These are phyloP conservation scores for Candida saitoana DNA, from an alignment of 805 yeast species.

Conservation along the genomic window DNA sequence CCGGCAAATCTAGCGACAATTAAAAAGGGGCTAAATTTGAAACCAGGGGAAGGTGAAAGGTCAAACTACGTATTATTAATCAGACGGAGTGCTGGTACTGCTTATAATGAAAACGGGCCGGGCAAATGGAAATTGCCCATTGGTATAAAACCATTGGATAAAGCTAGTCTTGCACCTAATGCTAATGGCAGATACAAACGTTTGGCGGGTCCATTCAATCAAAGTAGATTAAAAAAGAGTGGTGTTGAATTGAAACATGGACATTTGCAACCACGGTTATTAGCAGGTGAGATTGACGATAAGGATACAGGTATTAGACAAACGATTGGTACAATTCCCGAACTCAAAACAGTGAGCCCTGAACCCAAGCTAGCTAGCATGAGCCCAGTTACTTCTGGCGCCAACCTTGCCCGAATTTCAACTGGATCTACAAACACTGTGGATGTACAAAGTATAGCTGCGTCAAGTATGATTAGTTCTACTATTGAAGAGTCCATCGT, in stretches of 20 bases:
- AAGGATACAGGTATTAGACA: slow-evolving; percentile 12
- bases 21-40: slow-evolving; percentile 30
- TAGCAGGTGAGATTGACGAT: slow-evolving; percentile 75
- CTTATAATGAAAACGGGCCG: slow-evolving; percentile 46
- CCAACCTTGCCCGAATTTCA: slow-evolving; percentile 29
- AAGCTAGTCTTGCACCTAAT: slow-evolving; percentile 19
- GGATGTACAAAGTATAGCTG: slow-evolving; percentile 7
- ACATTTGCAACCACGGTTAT: slow-evolving; percentile 56
- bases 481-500: slow-evolving; percentile 16
- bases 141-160: slow-evolving; percentile 49
- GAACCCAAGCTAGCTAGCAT: slow-evolving; percentile 8
- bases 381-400: slow-evolving; percentile 19
- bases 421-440: slow-evolving; percentile 20
- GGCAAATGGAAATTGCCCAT: slow-evolving; percentile 48
- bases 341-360: neutral
- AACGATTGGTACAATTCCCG: slow-evolving; percentile 1
- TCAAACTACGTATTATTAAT: slow-evolving; percentile 47
- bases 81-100: slow-evolving; percentile 43
- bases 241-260: slow-evolving; percentile 61
- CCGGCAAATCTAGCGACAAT: slow-evolving; percentile 37
- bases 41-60: slow-evolving; percentile 48
- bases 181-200: slow-evolving; percentile 27
- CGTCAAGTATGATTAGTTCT: slow-evolving; percentile 10
- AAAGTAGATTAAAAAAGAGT: slow-evolving; percentile 29
- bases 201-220: slow-evolving; percentile 20